Evolutionary conservation across 306 rosid species (phyloP), one percentile per base, ranked within the genome.

Genomic region (Cicer pinnatifidum): DNA sequence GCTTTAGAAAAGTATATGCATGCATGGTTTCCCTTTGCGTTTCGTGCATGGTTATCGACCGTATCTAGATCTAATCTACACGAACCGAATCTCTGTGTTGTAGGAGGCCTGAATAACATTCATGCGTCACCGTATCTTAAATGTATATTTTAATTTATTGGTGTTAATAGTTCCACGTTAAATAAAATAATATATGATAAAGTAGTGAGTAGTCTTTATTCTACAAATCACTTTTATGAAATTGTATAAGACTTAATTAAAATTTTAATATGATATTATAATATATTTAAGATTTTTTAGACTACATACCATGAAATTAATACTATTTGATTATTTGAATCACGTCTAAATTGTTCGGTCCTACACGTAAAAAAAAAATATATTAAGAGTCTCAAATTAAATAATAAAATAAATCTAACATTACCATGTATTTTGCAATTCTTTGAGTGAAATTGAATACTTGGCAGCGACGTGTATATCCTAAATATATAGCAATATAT

Each of bases 381-480:
- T 3, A 0, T 28, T 28, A 28, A 28, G 3, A 28, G 5, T 28
- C 0, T 28, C 35, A 28, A 28, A 23, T 23, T 23, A 23, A 23
- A 23, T 23, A 0, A 28, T 28, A 28, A 28, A 0, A 23, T 23
- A 23, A 23, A 23, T 23, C 33, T 23, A 23, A 2, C 0, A 3
- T 28, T 3, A 3, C 4, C 0, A 0, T 3, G 5, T 28, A 3
- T 76, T 81, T 59, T 70, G 84, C 64, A 78, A 68, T 80, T 73
- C 78, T 77, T 82, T 84, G 72, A 78, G 56, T 51, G 50, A 45
- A 80, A 77, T 35, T 78, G 39, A 70, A 73, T 69, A 66, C 77
- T 83, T 59, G 75, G 68, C 72, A 56, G 75, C 69, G 50, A 77
- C 48, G 52, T 61, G 44, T 53, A 52, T 61, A 33, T 65, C 80